Evolutionary conservation across 1,284 basidiomycete species (phyloP).

Genomic region (Uromyces viciae-fabae): DNA sequence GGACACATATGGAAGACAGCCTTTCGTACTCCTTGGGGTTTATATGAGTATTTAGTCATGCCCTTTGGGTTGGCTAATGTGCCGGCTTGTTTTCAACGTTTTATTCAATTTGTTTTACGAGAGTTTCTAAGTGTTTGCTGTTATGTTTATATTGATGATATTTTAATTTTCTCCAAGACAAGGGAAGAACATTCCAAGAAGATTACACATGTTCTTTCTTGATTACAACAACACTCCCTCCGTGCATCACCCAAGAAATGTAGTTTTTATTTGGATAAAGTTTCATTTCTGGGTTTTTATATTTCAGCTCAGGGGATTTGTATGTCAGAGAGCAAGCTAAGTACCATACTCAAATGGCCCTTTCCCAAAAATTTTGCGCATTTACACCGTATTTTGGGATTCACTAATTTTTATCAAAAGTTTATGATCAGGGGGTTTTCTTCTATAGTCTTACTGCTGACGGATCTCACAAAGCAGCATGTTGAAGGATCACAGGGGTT

Average conservation of each 20-base stretch:
- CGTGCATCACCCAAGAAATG: constrained; percentile 17
- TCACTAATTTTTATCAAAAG: constrained; percentile 14
- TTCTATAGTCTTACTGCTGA: background rate
- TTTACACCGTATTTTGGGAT: background rate
- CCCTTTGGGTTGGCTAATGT: constrained; percentile 58
- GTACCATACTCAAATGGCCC: constrained; percentile 13
- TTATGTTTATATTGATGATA: constrained; percentile 10
- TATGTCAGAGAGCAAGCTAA: constrained; percentile 14
- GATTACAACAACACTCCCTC: background rate
- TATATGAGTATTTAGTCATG: constrained; percentile 57
- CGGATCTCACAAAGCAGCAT: background rate
- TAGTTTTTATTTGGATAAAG: background rate
- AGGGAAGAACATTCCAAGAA: background rate
- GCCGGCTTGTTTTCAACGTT: constrained; percentile 50
- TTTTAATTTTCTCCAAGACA: constrained; percentile 20
- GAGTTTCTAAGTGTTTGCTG: constrained; percentile 25
- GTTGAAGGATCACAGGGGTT: background rate
- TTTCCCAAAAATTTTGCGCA: background rate
- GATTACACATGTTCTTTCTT: background rate
- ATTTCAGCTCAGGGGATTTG: background rate
- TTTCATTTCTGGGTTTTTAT: constrained; percentile 15
- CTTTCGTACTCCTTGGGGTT: constrained; percentile 55
- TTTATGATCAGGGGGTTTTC: constrained; percentile 9
- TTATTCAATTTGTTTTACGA: constrained; percentile 13
- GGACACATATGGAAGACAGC: constrained; percentile 56